Evolutionary conservation across 768 basidiomycete genomes (phyloP), one percentile per base, ranked within the genome.

Genomic region (Ephemerocybe angulata): DNA sequence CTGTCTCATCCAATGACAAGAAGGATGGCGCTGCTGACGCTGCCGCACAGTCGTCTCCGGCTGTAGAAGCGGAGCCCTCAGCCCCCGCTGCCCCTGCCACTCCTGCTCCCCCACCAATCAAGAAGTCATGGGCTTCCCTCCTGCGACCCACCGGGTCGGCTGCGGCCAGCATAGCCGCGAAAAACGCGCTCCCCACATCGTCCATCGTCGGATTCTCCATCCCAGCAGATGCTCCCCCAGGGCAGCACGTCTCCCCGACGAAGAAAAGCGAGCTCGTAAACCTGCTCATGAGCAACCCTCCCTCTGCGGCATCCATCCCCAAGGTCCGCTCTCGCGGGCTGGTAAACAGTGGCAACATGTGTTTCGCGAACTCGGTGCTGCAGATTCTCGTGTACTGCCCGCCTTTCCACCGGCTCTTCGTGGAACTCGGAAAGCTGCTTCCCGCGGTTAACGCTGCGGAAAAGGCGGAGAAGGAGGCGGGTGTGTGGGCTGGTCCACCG

Each of bases 301-400:
- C 60, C 0, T 50, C 35, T 53, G 56, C 61, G 11, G 38, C 58
- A n/a, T 30, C 17, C 22, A 30, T 51, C 19, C 49, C 60, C 48
- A 70, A 67, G 46, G 80, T 90, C 30, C 74, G 77, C 6, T 84
- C 91, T 0, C 78, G 95, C 13, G 96, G 96, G 4, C 72, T 99
- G 47, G 78, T 98, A 61, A 99, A 99, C 70, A 88, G 84, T 2
- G 95, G 96, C 0, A 99, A 99, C 70, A 87, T 98, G 86, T 99
- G 96, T 68, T 99, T 98, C 65, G 94, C 94, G 27, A 99, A 98
- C 63, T 85, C 93, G 0, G 90, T 98, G 22, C 74, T 99, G 28
- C 96, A 98, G 72, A 83, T 89, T 1, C 77, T 99, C 27, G 81
- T 95, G 1, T 96, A 93, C 69, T 93, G 88, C 62, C 79, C 82